Base-by-base conservation (phyloP, 495 filamentous ascomycete genomes). In the Daldinia childiae region DNA sequence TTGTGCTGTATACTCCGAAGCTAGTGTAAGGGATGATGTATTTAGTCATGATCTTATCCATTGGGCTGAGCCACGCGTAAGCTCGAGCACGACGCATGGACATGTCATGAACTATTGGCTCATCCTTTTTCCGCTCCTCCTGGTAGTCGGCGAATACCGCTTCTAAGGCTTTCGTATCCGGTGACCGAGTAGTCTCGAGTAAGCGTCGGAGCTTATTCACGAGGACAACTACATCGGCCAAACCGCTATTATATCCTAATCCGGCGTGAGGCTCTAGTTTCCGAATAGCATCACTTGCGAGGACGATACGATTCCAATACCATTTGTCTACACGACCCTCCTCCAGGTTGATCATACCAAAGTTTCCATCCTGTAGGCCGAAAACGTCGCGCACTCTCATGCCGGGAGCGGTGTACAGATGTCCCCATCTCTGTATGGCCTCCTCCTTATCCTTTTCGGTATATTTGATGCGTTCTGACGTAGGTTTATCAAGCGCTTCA, bases 271-370 rank as follows among this genome's bases (percentile, higher is more conserved):
- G 80, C 14, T 81, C 67, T 21, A 82, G 69, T 69, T 85, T 85
- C 60, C 83, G 82, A 21, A 80, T 73, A 6, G 82, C 75, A 58
- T 86, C 83, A 11, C 83, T 83, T 1, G 82, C 67, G 26, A 82
- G 76, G 6, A 84, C 79, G 45, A 83, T 69, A 17, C 82, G 74
- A 15, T 74, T 79, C 56, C 69, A 80, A 19, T 48, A 68, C 83
- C 83, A 85, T 9, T 72, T 62, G 4, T 81, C 74, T 21, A 82
- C 54, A 0, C 78, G 73, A 4, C 76, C 76, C 64, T 86, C 83
- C 65, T 86, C 82, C 6, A 84, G 59, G 15, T 63, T 67, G 12
- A 79, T 69, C 66, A 83, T 55, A n/a, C 70, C 72, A 3, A 54
- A 45, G 26, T 60, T 70, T 9, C 66, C 72, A 3, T 63, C 54